Conservation (phyloP, 306 rosid genomes). For the Quercus dentata region DNA sequence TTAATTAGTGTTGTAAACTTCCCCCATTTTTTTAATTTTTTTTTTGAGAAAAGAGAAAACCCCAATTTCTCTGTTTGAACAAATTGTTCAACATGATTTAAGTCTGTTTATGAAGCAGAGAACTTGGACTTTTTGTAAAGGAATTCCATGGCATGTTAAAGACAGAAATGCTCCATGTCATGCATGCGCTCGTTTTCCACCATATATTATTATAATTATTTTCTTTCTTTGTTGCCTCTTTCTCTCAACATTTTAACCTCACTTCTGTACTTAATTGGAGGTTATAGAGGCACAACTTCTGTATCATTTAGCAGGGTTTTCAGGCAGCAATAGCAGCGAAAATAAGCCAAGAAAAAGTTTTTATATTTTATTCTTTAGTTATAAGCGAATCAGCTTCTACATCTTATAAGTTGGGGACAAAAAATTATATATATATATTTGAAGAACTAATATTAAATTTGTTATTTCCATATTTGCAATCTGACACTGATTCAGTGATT, state of each 20-base stretch:
- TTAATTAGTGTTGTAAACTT: constrained; percentile 48
- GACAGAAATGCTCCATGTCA: constrained; percentile 67
- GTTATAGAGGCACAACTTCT: constrained; percentile 28
- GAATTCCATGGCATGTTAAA: constrained; percentile 28
- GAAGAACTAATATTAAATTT: not conserved
- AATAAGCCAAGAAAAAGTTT: too few relatives aligned
- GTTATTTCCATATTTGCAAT: too few relatives aligned
- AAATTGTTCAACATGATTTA: constrained; percentile 50
- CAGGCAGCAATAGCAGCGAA: constrained; percentile 15
- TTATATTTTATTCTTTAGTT: too few relatives aligned
- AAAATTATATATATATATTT: not conserved
- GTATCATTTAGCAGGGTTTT: constrained; percentile 21
- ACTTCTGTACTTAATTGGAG: constrained; percentile 23
- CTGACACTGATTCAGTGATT: too few relatives aligned
- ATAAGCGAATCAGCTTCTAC: not conserved
- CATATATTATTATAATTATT: constrained; percentile 9
- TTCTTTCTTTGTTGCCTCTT: constrained; percentile 23
- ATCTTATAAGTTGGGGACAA: too few relatives aligned
- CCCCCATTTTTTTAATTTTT: constrained; percentile 25
- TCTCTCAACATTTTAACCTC: constrained; percentile 20
- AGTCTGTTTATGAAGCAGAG: constrained; percentile 49
- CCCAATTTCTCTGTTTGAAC: constrained; percentile 52
- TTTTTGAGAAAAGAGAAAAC: constrained; percentile 30
- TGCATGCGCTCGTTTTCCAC: constrained; percentile 3
- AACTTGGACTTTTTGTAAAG: constrained; percentile 50